Conservation (phyloP, 345 rosid species). For the Sisymbrium altissimum region DNA sequence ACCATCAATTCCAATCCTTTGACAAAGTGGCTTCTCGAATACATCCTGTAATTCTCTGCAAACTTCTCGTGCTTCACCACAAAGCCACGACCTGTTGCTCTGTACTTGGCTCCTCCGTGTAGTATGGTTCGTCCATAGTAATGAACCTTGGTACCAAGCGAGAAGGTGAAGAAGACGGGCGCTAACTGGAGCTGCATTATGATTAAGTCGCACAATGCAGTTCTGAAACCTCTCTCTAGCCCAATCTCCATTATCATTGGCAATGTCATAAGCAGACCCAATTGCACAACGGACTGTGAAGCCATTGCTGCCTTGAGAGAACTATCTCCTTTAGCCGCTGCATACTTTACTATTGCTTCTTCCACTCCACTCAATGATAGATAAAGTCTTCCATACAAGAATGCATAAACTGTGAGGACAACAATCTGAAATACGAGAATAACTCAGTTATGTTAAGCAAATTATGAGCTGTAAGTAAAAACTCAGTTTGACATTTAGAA, state of each 20-base stretch:
- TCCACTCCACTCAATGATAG: conserved; percentile 88
- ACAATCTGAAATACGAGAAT: conserved; percentile 52
- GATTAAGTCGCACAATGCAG: conserved; percentile 72
- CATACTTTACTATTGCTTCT: conserved; percentile 62
- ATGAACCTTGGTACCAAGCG: conserved; percentile 90
- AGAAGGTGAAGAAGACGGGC: conserved; percentile 89
- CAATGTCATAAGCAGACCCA: conserved; percentile 75
- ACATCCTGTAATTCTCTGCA: conserved; percentile 96
- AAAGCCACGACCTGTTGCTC: conserved; percentile 99
- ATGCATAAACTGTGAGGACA: conserved; percentile 65
- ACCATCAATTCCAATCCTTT: conserved; percentile 84
- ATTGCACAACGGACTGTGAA: conserved; percentile 84
- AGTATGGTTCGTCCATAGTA: conserved; percentile 91
- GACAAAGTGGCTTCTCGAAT: conserved; percentile 93
- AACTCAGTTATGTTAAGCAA: background rate
- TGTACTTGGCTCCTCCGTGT: conserved; percentile 96
- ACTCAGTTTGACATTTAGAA: conserved; percentile 1
- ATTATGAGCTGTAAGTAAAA: background rate
- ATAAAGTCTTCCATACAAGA: conserved; percentile 88
- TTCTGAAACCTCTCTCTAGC: conserved; percentile 90
- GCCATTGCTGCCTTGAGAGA: conserved; percentile 89
- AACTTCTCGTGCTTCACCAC: conserved; percentile 95
- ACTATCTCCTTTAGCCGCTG: conserved; percentile 62
- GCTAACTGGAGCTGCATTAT: conserved; percentile 98
- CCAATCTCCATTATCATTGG: conserved; percentile 99